phyloP scores from a whole-genome alignment of 2,329 filamentous ascomycete genomes.

The Alternaria infectoria region DNA sequence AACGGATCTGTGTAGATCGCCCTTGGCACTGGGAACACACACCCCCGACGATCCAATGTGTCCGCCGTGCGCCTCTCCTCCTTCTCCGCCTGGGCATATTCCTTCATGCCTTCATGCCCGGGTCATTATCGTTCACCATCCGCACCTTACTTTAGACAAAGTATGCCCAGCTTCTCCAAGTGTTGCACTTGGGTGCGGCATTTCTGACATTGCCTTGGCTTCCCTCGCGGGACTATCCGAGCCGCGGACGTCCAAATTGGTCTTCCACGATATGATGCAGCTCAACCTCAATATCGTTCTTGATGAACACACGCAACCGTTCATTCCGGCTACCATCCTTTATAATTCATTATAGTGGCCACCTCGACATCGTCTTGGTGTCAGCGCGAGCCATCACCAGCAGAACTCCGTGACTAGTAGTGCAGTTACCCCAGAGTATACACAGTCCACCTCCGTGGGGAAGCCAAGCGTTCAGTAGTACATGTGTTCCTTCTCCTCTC shows the following conservation, averaged over 20 bases:
- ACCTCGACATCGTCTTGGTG: not conserved
- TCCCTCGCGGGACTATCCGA: not conserved
- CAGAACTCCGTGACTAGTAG: not conserved
- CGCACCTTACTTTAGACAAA: not conserved
- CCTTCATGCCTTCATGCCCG: constrained; percentile 11
- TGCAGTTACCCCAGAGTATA: not conserved
- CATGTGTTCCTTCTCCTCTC: constrained; percentile 2
- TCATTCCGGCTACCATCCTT: not conserved
- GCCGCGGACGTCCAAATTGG: not conserved
- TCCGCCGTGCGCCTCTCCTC: constrained; percentile 5
- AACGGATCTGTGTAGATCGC: constrained; percentile 17
- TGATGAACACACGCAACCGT: not conserved
- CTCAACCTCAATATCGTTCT: not conserved
- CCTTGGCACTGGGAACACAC: constrained; percentile 19
- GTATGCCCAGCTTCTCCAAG: constrained; percentile 12
- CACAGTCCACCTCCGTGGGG: not conserved
- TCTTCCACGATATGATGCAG: not conserved
- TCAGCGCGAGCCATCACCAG: not conserved
- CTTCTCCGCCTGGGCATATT: constrained; percentile 18
- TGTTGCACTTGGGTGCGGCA: constrained; percentile 3
- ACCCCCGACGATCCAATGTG: constrained; percentile 5
- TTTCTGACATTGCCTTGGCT: constrained; percentile 3
- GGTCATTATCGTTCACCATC: not conserved
- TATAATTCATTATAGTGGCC: not conserved
- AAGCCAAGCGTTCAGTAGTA: not conserved